A percentile compares a stretch with the other conserved stretches of the same genome.
Conservation (phyloP, 495 filamentous ascomycete species). For the Mycothermus thermophilus region DNA sequence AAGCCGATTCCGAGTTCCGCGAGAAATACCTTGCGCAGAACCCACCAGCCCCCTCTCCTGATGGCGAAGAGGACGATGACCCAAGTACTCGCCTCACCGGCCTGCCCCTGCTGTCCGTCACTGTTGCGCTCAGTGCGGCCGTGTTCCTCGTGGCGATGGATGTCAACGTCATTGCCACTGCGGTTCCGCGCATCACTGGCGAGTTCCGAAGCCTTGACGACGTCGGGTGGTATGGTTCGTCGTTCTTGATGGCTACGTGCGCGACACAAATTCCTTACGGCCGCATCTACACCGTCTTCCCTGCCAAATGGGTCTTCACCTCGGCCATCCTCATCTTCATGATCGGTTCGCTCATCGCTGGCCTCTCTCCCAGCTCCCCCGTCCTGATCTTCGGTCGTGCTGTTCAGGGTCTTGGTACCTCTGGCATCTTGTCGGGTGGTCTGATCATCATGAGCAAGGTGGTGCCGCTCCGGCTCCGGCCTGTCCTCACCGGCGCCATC, state of each 20-base stretch:
- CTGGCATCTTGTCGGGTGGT: neutral
- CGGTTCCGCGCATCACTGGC: constrained; percentile 35
- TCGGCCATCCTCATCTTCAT: constrained; percentile 36
- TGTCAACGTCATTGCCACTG: constrained; percentile 32
- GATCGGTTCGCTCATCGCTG: constrained; percentile 44
- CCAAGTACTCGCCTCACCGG: neutral
- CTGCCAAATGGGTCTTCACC: constrained; percentile 44
- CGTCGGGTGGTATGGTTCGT: constrained; percentile 38
- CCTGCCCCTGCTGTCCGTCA: neutral
- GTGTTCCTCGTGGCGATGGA: constrained; percentile 25
- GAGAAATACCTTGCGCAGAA: constrained; percentile 2
- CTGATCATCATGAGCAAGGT: neutral
- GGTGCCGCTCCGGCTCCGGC: neutral
- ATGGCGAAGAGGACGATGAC: neutral
- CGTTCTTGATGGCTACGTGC: constrained; percentile 40
- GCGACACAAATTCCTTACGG: constrained; percentile 59
- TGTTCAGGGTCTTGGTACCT: constrained; percentile 32
- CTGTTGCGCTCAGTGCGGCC: constrained; percentile 5
- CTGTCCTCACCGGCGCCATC: neutral
- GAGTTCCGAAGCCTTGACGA: constrained; percentile 31
- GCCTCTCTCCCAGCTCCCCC: constrained; percentile 36
- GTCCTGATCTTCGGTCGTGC: constrained; percentile 46
- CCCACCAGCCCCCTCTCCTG: no score
- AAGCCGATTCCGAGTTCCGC: neutral
- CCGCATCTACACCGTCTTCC: constrained; percentile 60